Evolutionary conservation across 768 basidiomycete genomes (phyloP).

Genomic region (Amanita brunnescens): DNA sequence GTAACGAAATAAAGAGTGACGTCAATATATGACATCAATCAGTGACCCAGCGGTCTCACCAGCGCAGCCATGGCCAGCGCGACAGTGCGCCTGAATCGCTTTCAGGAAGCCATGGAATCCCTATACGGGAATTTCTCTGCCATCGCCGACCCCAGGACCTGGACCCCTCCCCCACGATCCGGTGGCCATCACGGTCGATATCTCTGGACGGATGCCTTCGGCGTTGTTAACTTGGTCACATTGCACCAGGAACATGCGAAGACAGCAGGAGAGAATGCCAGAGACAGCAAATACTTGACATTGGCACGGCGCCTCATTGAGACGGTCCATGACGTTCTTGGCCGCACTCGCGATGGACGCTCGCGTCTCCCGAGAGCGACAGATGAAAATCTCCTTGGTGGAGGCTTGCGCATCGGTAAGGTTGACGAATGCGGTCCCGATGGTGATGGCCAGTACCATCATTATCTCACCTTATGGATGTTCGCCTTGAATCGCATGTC

Average conservation of each 20-base stretch:
- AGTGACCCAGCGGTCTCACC: background rate
- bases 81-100: background rate
- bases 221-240: constrained; percentile 1
- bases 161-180: background rate
- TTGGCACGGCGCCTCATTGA: background rate
- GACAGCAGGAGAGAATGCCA: background rate
- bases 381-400: background rate
- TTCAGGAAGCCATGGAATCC: constrained; percentile 1
- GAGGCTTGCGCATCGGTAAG: background rate
- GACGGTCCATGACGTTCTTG: background rate
- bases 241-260: background rate
- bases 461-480: constrained; percentile 1
- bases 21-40: background rate
- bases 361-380: background rate
- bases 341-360: background rate
- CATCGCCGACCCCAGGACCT: background rate
- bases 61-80: background rate
- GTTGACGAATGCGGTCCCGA: background rate
- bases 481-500: constrained; percentile 1
- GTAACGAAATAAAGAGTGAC: no score
- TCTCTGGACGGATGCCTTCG: constrained; percentile 1
- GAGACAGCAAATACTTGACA: background rate
- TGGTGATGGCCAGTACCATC: constrained; percentile 1
- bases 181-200: constrained; percentile 1
- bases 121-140: background rate